phyloP scores from a whole-genome alignment of 805 yeast species.

The Monosporozyma solicola region DNA sequence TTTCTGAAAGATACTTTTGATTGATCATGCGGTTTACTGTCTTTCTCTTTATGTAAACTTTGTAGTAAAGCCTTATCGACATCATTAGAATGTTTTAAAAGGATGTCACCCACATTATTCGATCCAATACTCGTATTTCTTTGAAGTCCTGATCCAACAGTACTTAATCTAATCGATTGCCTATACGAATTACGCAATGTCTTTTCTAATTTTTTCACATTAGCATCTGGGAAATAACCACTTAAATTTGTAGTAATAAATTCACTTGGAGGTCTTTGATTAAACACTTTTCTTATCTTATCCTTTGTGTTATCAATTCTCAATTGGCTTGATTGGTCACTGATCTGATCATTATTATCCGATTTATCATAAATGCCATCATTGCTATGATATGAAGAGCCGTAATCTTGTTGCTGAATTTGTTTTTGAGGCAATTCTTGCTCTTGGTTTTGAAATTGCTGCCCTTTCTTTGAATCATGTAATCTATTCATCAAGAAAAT shows the following conservation, averaged over 20 bases:
- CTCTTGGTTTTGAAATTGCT: neutral
- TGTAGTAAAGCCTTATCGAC: conserved; percentile 40
- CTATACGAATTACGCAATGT: conserved; percentile 81
- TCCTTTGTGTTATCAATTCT: conserved; percentile 23
- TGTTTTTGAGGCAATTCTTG: neutral
- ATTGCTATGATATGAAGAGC: neutral
- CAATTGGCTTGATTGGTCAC: conserved; percentile 1
- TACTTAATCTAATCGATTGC: conserved; percentile 51
- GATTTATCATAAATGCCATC: neutral
- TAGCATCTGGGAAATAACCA: conserved; percentile 86
- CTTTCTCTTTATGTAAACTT: conserved; percentile 12
- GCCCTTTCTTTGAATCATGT: neutral
- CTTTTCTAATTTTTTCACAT: conserved; percentile 57
- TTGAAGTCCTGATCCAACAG: conserved; percentile 11
- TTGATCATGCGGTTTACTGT: conserved; percentile 6
- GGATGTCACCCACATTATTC: conserved; percentile 56
- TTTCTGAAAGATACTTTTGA: neutral
- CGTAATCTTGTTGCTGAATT: neutral
- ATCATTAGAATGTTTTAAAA: conserved; percentile 47
- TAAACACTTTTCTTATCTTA: conserved; percentile 42
- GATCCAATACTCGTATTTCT: conserved; percentile 28
- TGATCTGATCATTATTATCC: neutral
- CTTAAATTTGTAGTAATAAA: conserved; percentile 81
- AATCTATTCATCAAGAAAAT: neutral
- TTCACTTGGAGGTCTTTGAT: conserved; percentile 91